Percentiles rank a stretch among this genome's conserved stretches.
These are phyloP conservation scores for Solanum paucissectum DNA, from an alignment of 257 asterid species.

Conservation along the genomic window DNA sequence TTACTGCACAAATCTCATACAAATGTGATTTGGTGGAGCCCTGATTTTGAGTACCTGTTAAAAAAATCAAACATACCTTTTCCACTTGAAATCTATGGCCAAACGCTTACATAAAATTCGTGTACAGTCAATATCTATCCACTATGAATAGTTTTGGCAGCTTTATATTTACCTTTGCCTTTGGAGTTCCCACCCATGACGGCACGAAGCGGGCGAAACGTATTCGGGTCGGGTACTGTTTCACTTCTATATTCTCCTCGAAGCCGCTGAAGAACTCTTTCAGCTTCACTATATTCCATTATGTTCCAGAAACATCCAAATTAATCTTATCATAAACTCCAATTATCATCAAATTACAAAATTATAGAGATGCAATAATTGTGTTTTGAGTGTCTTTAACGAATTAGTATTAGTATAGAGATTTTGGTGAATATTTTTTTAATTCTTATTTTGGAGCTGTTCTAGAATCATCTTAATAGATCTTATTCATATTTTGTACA, in stretches of 20 bases:
- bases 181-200: neutral
- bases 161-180: neutral
- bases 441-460: neutral
- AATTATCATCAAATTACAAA: neutral
- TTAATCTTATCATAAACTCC: neutral
- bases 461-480: neutral
- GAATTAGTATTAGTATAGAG: neutral
- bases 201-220: neutral
- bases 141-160: neutral
- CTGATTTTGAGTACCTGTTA: neutral
- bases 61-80: neutral
- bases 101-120: neutral
- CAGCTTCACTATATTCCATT: neutral
- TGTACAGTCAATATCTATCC: too few relatives aligned
- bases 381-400: neutral
- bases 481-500: neutral
- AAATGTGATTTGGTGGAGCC: neutral
- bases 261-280: neutral
- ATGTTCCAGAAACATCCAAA: neutral
- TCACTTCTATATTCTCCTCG: neutral
- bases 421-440: neutral
- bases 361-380: neutral
- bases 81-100: neutral
- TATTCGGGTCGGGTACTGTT: neutral
- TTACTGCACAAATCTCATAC: constrained; percentile 4